Evolutionary conservation across 352 stramenopile species (phyloP).

Genomic region (Sclerospora graminicola): DNA sequence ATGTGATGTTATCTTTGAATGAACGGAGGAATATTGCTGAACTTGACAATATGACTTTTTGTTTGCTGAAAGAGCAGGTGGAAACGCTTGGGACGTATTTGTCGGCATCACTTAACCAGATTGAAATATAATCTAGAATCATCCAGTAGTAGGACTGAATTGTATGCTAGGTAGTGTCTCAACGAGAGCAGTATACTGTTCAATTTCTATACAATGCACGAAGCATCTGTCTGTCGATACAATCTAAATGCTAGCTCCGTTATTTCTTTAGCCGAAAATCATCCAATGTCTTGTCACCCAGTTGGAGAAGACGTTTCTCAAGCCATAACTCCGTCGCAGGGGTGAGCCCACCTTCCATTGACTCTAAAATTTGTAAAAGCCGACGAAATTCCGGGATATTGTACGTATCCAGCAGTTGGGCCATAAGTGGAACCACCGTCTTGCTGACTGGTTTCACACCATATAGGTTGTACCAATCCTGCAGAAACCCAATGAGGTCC

Average conservation of each 20-base stretch:
- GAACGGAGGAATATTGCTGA: background rate
- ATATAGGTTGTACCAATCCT: slow-evolving; percentile 82
- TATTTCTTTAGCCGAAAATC: slow-evolving; percentile 37
- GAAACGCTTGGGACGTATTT: slow-evolving; percentile 52
- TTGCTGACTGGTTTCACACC: slow-evolving; percentile 53
- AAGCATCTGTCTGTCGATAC: slow-evolving; percentile 12
- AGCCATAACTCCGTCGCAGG: slow-evolving; percentile 63
- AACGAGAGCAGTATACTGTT: slow-evolving; percentile 1
- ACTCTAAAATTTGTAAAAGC: slow-evolving; percentile 64
- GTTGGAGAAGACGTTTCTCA: slow-evolving; percentile 42
- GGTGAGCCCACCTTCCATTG: slow-evolving; percentile 59
- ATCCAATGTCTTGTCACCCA: slow-evolving; percentile 42
- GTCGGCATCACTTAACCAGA: slow-evolving; percentile 53
- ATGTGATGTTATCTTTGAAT: background rate
- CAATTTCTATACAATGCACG: slow-evolving; percentile 6
- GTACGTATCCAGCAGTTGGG: slow-evolving; percentile 34
- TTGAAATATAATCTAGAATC: slow-evolving; percentile 35
- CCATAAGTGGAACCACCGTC: slow-evolving; percentile 65
- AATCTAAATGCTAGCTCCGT: slow-evolving; percentile 3
- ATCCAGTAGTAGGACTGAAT: background rate
- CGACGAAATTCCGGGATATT: slow-evolving; percentile 55
- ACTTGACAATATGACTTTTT: background rate
- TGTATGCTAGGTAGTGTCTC: slow-evolving; percentile 5
- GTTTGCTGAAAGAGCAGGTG: slow-evolving; percentile 20
- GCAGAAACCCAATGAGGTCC: slow-evolving; percentile 65